Conservation (phyloP, 768 basidiomycete species). For the Stropharia rugosoannulata region DNA sequence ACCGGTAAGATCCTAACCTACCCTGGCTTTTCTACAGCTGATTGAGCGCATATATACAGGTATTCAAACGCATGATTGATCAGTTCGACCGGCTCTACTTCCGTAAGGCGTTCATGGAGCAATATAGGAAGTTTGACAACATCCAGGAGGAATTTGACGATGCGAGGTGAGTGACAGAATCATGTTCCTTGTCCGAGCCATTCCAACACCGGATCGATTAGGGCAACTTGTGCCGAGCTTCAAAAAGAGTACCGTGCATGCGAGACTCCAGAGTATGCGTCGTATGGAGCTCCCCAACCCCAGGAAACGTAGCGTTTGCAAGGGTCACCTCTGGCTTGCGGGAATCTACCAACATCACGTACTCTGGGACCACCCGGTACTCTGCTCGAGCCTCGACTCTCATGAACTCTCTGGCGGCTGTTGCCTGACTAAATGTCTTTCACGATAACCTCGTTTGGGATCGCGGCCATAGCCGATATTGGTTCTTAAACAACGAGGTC, state of each 20-base stretch:
- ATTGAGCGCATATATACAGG: conserved; percentile 37
- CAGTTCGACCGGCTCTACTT: conserved; percentile 88
- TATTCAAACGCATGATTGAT: conserved; percentile 95
- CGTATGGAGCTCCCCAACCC: conserved; percentile 39
- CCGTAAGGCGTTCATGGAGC: conserved; percentile 93
- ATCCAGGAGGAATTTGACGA: conserved; percentile 96
- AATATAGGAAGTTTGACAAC: conserved; percentile 96
- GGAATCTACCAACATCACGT: too few species aligned
- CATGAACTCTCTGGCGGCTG: too few species aligned
- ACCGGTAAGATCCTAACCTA: conserved; percentile 47
- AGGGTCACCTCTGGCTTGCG: too few species aligned
- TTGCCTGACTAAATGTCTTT: too few species aligned
- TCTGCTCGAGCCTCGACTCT: too few species aligned
- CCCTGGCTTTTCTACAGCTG: not conserved
- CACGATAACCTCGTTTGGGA: too few species aligned
- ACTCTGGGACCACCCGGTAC: too few species aligned
- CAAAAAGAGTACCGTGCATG: conserved; percentile 95
- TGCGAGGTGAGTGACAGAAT: conserved; percentile 59
- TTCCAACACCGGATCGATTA: conserved; percentile 21
- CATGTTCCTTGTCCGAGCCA: not conserved
- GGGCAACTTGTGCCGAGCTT: conserved; percentile 83
- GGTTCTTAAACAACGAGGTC: too few species aligned
- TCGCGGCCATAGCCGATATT: too few species aligned
- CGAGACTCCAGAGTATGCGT: conserved; percentile 92
- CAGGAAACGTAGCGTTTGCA: not conserved